Evolutionary conservation across 257 asterid genomes (phyloP), one percentile per base, ranked within the genome.

Genomic region (Datura wrightii): DNA sequence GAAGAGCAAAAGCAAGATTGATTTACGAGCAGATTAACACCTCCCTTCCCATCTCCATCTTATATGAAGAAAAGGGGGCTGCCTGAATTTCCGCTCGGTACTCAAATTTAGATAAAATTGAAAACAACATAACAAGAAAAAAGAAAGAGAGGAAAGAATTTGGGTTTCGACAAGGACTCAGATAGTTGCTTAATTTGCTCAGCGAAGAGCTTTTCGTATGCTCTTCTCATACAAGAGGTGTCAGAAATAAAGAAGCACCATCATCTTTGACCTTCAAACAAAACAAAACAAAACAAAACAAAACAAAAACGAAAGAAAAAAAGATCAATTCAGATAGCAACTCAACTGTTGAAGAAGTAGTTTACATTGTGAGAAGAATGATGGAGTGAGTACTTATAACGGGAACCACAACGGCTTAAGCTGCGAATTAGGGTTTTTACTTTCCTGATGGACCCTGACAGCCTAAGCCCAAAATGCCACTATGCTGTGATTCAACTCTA

Each of bases 211-310:
- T 86, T 48, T 31, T 71, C 39, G 18, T 72, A 79, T 87, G 60
- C 93, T 80, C 91, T 86, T 88, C 98, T 95, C 98, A 92, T 93
- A 95, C 95, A 92, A 92, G 97, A 94, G 97, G 97, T 93, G 97
- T 92, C 97, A 91, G 96, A 94, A 93, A 80, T 81, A 58, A 56
- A 69, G 34, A n/a, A n/a, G n/a, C n/a, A n/a, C n/a, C n/a, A n/a
- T n/a, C n/a, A n/a, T n/a, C n/a, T n/a, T n/a, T n/a, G n/a, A n/a
- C n/a, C n/a, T n/a, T n/a, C 2, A 31, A 62, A 63, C 41, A 15
- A 24, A 24, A 24, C 5, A 53, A 53, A 53, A 2, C 4, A 62
- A 5, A n/a, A n/a, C n/a, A n/a, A n/a, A n/a, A n/a, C n/a, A n/a
- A n/a, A n/a, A n/a, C n/a, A n/a, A n/a, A n/a, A 24, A 5, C 1